phyloP scores from a whole-genome alignment of 208 protist species.

The Acanthamoeba castellanii region DNA sequence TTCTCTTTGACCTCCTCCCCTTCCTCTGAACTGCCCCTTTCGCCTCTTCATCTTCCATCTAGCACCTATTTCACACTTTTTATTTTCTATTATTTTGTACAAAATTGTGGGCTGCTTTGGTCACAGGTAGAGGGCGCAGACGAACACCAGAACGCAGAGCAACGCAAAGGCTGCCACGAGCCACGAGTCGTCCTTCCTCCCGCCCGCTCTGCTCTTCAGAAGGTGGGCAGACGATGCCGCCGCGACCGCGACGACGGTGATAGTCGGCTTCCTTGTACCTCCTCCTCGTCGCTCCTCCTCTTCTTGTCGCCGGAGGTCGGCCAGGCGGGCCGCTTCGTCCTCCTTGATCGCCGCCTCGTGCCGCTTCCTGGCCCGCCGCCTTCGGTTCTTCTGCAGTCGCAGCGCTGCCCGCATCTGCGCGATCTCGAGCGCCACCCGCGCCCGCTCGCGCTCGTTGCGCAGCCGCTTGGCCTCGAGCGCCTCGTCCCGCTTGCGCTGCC shows the following conservation, averaged over 20 bases:
- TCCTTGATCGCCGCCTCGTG: not conserved
- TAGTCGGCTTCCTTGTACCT: not conserved
- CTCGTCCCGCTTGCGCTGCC: not conserved
- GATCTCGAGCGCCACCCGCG: not conserved
- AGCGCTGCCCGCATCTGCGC: not conserved
- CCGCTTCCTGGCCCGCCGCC: not conserved
- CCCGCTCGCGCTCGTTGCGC: not conserved
- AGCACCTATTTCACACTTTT: too few species aligned
- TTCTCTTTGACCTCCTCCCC: not conserved
- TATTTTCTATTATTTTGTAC: not conserved
- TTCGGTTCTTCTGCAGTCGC: conserved; percentile 3
- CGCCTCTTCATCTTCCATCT: not conserved
- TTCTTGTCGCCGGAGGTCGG: not conserved
- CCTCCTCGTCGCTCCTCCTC: not conserved
- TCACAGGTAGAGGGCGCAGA: not conserved
- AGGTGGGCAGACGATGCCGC: not conserved
- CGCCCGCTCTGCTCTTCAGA: too few species aligned
- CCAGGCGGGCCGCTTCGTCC: not conserved
- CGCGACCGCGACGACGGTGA: not conserved
- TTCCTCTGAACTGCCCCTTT: not conserved
- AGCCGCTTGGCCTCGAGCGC: not conserved
- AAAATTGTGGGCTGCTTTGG: not conserved
- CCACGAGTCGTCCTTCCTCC: not conserved
- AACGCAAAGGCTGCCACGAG: not conserved
- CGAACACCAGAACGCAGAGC: not conserved